A percentile compares a stretch with the other conserved stretches of the same genome.
These are phyloP conservation scores for Xerocomus nothofagi DNA, from an alignment of 1,284 basidiomycete species.

Conservation along the genomic window DNA sequence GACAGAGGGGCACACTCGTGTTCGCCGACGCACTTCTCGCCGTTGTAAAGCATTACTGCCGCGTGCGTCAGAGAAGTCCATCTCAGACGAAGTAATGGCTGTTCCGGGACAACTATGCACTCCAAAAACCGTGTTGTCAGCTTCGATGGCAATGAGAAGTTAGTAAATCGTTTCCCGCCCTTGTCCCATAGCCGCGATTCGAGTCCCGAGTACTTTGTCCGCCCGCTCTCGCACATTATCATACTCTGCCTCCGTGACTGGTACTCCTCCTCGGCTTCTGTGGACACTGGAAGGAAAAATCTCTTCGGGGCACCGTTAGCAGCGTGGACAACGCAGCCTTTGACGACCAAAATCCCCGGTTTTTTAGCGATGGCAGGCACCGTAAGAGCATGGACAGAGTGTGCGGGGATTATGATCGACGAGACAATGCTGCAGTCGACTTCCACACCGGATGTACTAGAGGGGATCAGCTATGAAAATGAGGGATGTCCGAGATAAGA, in stretches of 20 bases:
- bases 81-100: constrained; percentile 83
- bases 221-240: constrained; percentile 61
- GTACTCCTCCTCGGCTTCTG: constrained; percentile 69
- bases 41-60: constrained; percentile 91
- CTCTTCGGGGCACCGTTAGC: constrained; percentile 71
- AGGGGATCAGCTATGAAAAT: constrained; percentile 7
- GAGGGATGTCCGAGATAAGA: not conserved
- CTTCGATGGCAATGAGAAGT: constrained; percentile 30
- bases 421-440: constrained; percentile 65
- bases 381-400: constrained; percentile 71
- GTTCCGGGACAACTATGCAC: constrained; percentile 79
- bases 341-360: constrained; percentile 68
- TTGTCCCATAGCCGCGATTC: constrained; percentile 63
- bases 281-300: constrained; percentile 75
- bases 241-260: constrained; percentile 56
- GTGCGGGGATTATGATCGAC: constrained; percentile 68
- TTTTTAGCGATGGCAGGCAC: constrained; percentile 68
- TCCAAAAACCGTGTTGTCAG: constrained; percentile 58
- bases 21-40: constrained; percentile 68
- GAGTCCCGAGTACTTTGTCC: constrained; percentile 71
- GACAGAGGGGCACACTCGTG: not conserved
- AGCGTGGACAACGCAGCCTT: constrained; percentile 78
- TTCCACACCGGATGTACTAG: constrained; percentile 77
- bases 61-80: constrained; percentile 88
- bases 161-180: constrained; percentile 36